Evolutionary conservation across 495 filamentous ascomycete genomes (phyloP), one percentile per base, ranked within the genome.

Genomic region (Penicillium antarcticum): DNA sequence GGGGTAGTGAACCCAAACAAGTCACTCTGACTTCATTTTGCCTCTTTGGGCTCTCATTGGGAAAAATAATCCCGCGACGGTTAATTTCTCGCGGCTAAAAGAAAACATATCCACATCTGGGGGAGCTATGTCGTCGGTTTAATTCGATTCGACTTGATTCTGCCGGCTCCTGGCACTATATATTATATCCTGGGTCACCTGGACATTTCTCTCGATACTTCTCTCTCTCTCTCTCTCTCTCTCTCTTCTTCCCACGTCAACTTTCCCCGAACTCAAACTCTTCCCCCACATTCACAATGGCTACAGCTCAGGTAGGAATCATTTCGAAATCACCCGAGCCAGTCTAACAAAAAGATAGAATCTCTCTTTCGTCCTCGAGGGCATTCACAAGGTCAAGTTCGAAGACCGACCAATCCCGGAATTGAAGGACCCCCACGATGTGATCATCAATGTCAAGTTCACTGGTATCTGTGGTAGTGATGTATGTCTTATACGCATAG

Each of bases 381-480:
- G 86, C 48, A 73, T 83, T 55, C 78, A 83, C 68, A 76, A 83
- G 51, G 86, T 95, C 55, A 69, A 71, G 41, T 92, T 86, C 68
- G 85, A 87, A 73, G 86, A 91, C 56, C 82, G 83, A 13, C 89
- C 91, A 0, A 65, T 89, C 39, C 91, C 91, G 6, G 72, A 79
- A 35, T 69, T 94, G 52, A 68, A 81, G 53, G 70, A 72, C 34
- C 77, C 83, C 21, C 80, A 86, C 72, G 87, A 94, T 69, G 89
- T 95, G 38, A 74, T 95, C 57, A 82, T 95, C 53, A 84, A 87
- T 51, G 79, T 95, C 61, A 87, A 85, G 66, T 90, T 86, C 73
- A 96, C 91, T 9, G 91, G 91, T 53, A 94, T 96, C 67, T 96
- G 91, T 72, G 91, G 91, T 35, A 87, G 83, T 49, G 91, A 96